A percentile compares a stretch with the other conserved stretches of the same genome.
Evolutionary conservation across 2,329 filamentous ascomycete genomes (phyloP).

Genomic region (Dichotomopilus funicola): DNA sequence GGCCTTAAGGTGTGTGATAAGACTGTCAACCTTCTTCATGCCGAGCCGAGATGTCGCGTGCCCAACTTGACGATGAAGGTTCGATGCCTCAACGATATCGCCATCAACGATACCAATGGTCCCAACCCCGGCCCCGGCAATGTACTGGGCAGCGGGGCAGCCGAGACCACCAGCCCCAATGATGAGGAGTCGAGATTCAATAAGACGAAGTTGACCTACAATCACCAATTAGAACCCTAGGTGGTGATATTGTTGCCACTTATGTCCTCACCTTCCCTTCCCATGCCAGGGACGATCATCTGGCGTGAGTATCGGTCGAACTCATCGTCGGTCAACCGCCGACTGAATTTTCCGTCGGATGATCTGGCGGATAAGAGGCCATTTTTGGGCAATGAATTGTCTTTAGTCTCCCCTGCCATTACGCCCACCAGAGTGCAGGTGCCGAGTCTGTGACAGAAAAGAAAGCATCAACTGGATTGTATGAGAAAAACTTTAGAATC

Average conservation of each 20-base stretch:
- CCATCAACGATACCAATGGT: constrained; percentile 80
- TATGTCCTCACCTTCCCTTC: constrained; percentile 55
- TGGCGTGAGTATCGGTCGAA: constrained; percentile 86
- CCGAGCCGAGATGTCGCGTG: constrained; percentile 68
- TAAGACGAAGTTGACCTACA: constrained; percentile 69
- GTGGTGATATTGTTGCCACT: too few species aligned
- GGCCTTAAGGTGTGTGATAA: constrained; percentile 48
- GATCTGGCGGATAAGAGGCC: too few species aligned
- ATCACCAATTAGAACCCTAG: too few species aligned
- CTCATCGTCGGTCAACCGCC: constrained; percentile 66
- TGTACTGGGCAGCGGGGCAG: constrained; percentile 86
- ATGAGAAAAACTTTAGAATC: too few species aligned
- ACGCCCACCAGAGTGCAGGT: too few species aligned
- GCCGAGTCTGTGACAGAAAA: too few species aligned
- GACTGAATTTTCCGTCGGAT: constrained; percentile 36
- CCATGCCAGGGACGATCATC: constrained; percentile 79
- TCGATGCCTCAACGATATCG: constrained; percentile 81
- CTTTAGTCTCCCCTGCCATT: too few species aligned
- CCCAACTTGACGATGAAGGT: constrained; percentile 85
- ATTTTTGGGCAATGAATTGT: too few species aligned
- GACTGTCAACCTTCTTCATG: constrained; percentile 74
- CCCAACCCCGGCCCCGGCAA: constrained; percentile 82
- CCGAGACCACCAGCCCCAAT: constrained; percentile 86
- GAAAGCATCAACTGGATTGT: too few species aligned
- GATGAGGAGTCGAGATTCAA: constrained; percentile 64